These are phyloP conservation scores for Delitschia confertaspora DNA, from an alignment of 495 filamentous ascomycete species.

Conservation along the genomic window DNA sequence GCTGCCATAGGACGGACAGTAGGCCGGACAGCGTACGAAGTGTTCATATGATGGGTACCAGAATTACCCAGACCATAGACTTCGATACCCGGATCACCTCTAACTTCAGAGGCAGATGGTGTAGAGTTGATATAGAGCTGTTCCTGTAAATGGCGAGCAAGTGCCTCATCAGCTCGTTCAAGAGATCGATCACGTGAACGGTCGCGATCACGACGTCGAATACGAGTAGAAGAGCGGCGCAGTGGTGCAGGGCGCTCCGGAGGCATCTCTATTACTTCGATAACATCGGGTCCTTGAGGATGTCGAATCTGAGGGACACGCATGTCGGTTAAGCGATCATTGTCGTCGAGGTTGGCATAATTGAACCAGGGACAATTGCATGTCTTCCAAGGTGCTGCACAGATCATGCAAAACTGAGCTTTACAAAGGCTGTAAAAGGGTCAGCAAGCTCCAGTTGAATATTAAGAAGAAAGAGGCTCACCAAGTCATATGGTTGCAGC, in stretches of 20 bases:
- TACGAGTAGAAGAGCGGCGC: slow-evolving; percentile 13
- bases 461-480: slow-evolving; percentile 34
- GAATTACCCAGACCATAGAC: slow-evolving; percentile 25
- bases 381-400: slow-evolving; percentile 68
- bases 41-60: slow-evolving; percentile 22
- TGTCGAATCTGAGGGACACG: slow-evolving; percentile 41
- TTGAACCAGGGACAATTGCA: slow-evolving; percentile 78
- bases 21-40: slow-evolving; percentile 24
- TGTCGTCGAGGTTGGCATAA: slow-evolving; percentile 47
- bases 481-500: slow-evolving; percentile 82
- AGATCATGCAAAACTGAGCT: slow-evolving; percentile 77
- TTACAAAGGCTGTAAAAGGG: slow-evolving; percentile 51
- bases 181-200: slow-evolving; percentile 2
- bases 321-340: slow-evolving; percentile 51
- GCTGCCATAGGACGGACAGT: slow-evolving; percentile 15
- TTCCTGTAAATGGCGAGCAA: slow-evolving; percentile 47
- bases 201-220: slow-evolving; percentile 18
- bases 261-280: slow-evolving; percentile 24
- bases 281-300: slow-evolving; percentile 18
- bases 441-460: slow-evolving; percentile 6
- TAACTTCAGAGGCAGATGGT: slow-evolving; percentile 10
- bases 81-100: slow-evolving; percentile 9
- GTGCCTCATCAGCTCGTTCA: slow-evolving; percentile 42
- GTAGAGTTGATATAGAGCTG: slow-evolving; percentile 35
- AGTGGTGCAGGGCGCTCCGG: slow-evolving; percentile 7